Base-by-base conservation (phyloP, 2,329 filamentous ascomycete genomes). In the Claviceps maximensis region DNA sequence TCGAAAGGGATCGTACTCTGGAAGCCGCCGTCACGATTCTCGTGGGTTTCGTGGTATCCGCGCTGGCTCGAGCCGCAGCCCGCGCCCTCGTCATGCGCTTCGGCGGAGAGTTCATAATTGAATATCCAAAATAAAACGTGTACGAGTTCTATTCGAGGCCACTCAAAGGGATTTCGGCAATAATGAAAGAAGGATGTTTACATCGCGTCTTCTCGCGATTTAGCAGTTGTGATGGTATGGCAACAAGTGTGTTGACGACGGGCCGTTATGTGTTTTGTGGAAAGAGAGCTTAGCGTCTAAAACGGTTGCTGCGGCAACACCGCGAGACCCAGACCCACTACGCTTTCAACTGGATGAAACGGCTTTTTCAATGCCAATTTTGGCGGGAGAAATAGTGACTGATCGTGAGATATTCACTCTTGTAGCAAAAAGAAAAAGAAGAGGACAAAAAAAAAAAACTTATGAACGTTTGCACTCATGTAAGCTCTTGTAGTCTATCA, bases 1-100 rank as follows among this genome's bases (percentile, higher is more conserved):
- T 62, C 53, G 59, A 55, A 4, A 62, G 63, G 21, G 70, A 65
- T 61, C 71, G 77, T 45, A 76, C 69, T 60, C 72, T 75, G 33
- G 75, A 69, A 15, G 74, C 69, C 53, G 76, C 70, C 58, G 76
- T 75, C 55, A 74, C 67, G 56, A 74, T 69, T 55, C 67, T 76
- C 54, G 72, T 70, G 2, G 69, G 67, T 59, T 72, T 69, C 12
- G 60, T 59, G 44, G 65, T 62, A 27, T 67, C 61, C 54, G 73
- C 68, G 51, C 59, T 62, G 36, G 64, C 63, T 61, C 70, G 74
- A 45, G 71, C 71, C 29, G 71, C 71, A 33, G 72, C 71, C 54
- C 73, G 66, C 47, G 73, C 67, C 50, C 79, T 75, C 56, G 79
- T 82, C 61, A 81, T 73, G 58, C 79, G 75, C 67, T 80, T 80